Percentiles rank a stretch among this genome's conserved stretches.
Evolutionary conservation across 768 basidiomycete genomes (phyloP).

Genomic region (Boletus rubropictus): DNA sequence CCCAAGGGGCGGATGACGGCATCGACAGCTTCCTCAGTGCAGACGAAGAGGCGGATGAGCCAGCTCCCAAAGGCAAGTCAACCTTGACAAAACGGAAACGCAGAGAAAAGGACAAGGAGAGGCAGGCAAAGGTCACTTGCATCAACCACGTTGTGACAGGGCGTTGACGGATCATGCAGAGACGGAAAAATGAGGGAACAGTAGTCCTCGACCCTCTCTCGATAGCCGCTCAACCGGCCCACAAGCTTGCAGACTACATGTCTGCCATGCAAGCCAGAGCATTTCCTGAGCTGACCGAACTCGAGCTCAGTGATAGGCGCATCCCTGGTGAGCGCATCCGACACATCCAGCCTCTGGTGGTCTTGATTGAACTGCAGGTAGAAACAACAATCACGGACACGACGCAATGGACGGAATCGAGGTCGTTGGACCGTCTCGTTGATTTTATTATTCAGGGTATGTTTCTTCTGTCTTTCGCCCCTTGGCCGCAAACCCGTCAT

Average conservation of each 20-base stretch:
- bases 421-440: slow-evolving; percentile 64
- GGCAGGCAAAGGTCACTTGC: slow-evolving; percentile 56
- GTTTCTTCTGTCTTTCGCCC: slow-evolving; percentile 8
- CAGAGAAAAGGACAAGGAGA: slow-evolving; percentile 68
- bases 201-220: slow-evolving; percentile 35
- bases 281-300: slow-evolving; percentile 58
- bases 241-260: slow-evolving; percentile 57
- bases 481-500: not conserved
- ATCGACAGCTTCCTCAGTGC: slow-evolving; percentile 39
- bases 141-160: slow-evolving; percentile 10
- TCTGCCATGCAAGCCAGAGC: slow-evolving; percentile 61
- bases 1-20: slow-evolving; percentile 31
- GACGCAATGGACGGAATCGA: slow-evolving; percentile 60
- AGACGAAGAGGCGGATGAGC: slow-evolving; percentile 38
- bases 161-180: slow-evolving; percentile 36
- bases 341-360: slow-evolving; percentile 16
- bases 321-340: slow-evolving; percentile 62
- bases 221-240: slow-evolving; percentile 52
- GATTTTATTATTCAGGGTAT: slow-evolving; percentile 74
- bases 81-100: slow-evolving; percentile 58
- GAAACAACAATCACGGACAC: slow-evolving; percentile 73
- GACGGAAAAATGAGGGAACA: slow-evolving; percentile 53
- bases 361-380: slow-evolving; percentile 52
- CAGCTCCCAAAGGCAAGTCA: slow-evolving; percentile 16
- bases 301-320: slow-evolving; percentile 76